Evolutionary conservation across 345 rosid genomes (phyloP).

Genomic region (Mercurialis annua): DNA sequence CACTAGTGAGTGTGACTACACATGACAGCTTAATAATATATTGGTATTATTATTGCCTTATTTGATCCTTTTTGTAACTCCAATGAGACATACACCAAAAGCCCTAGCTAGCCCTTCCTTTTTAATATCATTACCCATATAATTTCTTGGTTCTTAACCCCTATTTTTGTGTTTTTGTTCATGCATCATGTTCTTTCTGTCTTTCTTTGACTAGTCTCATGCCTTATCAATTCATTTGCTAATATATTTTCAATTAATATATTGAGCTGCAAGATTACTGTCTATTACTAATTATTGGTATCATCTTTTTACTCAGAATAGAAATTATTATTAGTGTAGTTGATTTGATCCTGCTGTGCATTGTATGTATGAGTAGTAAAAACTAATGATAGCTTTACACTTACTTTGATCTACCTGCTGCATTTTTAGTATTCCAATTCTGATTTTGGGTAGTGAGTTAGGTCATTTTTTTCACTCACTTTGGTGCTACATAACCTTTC

Average conservation of each 20-base stretch:
- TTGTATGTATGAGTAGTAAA: no score
- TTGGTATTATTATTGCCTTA: conserved; percentile 38
- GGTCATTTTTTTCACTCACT: no score
- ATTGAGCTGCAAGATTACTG: background rate
- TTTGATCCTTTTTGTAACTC: conserved; percentile 23
- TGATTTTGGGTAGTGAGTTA: no score
- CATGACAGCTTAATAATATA: conserved; percentile 34
- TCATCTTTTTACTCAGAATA: background rate
- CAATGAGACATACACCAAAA: conserved; percentile 17
- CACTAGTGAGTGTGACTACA: conserved; percentile 35
- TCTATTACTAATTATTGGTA: background rate
- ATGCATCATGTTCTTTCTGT: background rate
- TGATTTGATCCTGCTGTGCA: no score
- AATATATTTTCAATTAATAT: background rate
- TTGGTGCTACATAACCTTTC: no score
- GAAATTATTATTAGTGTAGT: no score
- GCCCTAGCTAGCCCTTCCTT: conserved; percentile 20
- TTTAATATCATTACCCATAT: background rate
- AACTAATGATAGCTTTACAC: no score
- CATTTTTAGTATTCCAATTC: no score
- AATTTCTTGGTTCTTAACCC: background rate
- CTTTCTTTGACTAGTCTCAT: background rate
- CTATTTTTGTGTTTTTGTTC: background rate
- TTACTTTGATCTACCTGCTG: no score
- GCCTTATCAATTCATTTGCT: background rate